Percentiles rank a stretch among this genome's conserved stretches.
These are phyloP conservation scores for Neoboletus brunneissimus DNA, from an alignment of 768 basidiomycete genomes.

Conservation along the genomic window DNA sequence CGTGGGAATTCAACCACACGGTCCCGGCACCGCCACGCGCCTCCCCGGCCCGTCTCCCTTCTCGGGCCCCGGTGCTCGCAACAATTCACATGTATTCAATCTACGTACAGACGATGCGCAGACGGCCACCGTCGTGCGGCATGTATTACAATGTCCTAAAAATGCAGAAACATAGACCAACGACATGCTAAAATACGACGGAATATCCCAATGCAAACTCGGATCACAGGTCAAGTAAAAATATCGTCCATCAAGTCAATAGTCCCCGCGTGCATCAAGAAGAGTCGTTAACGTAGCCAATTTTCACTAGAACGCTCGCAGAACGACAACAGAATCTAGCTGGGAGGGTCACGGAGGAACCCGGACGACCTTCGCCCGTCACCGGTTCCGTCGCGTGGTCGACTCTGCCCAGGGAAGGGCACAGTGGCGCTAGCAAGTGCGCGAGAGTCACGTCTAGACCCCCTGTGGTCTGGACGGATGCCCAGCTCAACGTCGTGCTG, in stretches of 20 bases:
- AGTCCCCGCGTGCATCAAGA: constrained; percentile 17
- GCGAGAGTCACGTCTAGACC: constrained; percentile 26
- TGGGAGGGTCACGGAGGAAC: constrained; percentile 41
- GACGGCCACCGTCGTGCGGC: not conserved
- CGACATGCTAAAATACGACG: constrained; percentile 15
- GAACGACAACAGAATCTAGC: constrained; percentile 17
- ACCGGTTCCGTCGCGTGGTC: constrained; percentile 18
- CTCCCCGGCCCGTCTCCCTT: not conserved
- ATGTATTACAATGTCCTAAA: constrained; percentile 24
- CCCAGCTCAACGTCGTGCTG: constrained; percentile 50
- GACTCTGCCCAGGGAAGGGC: constrained; percentile 32
- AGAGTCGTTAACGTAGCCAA: constrained; percentile 4
- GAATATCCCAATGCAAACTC: constrained; percentile 20
- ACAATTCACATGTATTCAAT: not conserved
- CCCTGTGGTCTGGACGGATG: constrained; percentile 24
- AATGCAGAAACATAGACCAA: constrained; percentile 3
- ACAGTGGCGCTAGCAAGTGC: constrained; percentile 22
- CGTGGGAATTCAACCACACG: constrained; percentile 31
- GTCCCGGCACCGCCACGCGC: constrained; percentile 2
- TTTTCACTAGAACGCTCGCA: not conserved
- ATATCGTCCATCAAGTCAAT: constrained; percentile 20
- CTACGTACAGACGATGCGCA: not conserved
- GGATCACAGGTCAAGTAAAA: constrained; percentile 8
- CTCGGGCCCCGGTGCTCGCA: not conserved
- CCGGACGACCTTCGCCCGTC: constrained; percentile 33